These are phyloP conservation scores for Begonia fuchsioides DNA, from an alignment of 306 rosid species.

Conservation along the genomic window DNA sequence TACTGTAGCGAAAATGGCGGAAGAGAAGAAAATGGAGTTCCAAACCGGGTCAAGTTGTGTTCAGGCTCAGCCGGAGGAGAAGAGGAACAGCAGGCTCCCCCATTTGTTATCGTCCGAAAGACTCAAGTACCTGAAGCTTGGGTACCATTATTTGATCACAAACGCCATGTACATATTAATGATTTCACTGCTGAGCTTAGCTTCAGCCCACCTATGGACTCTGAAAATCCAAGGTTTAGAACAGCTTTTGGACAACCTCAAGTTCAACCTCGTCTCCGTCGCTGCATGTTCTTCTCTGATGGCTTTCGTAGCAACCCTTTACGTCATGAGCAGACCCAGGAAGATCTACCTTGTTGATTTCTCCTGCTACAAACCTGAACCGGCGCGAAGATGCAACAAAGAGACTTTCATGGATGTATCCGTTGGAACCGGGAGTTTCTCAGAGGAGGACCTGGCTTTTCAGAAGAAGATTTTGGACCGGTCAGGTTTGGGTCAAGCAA, in stretches of 20 bases:
- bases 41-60: no score
- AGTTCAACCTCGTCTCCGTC: background rate
- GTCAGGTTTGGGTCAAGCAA: background rate
- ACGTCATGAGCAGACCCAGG: background rate
- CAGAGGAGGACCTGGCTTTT: background rate
- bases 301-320: background rate
- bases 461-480: background rate
- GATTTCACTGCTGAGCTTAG: background rate
- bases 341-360: background rate
- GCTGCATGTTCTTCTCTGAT: background rate
- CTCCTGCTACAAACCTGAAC: constrained; percentile 1
- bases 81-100: background rate
- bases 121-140: background rate
- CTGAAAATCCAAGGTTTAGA: background rate
- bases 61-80: no score
- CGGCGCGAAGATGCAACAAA: background rate
- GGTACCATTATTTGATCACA: background rate
- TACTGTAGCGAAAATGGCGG: no score
- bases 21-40: no score
- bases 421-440: background rate
- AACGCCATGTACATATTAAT: background rate
- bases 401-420: background rate
- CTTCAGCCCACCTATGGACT: background rate
- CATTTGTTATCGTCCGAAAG: background rate
- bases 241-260: background rate